Evolutionary conservation across 1,139 yeast species (phyloP).

Genomic region (Nakaseomyces sp.): DNA sequence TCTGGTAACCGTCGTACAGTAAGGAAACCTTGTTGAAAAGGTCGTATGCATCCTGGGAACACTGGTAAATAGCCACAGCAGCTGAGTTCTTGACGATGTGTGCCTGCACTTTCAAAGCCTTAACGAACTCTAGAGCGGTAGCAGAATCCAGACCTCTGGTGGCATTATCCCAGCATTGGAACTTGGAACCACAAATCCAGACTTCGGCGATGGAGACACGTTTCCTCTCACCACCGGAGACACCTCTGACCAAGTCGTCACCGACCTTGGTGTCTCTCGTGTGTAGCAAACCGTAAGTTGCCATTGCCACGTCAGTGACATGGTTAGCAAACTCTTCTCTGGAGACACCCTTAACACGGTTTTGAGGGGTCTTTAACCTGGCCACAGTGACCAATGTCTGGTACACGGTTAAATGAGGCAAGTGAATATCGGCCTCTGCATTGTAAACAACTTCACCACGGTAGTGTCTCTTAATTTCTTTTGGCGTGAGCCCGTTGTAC

Average conservation of each 20-base stretch:
- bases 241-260: slow-evolving; percentile 61
- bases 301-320: slow-evolving; percentile 60
- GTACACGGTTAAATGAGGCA: slow-evolving; percentile 66
- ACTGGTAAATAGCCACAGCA: slow-evolving; percentile 71
- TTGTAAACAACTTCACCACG: slow-evolving; percentile 67
- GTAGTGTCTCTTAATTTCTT: slow-evolving; percentile 43
- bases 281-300: slow-evolving; percentile 62
- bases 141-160: slow-evolving; percentile 71
- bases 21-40: slow-evolving; percentile 67
- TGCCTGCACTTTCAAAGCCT: slow-evolving; percentile 58
- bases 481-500: slow-evolving; percentile 43
- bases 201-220: slow-evolving; percentile 72
- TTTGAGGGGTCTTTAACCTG: slow-evolving; percentile 53
- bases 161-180: slow-evolving; percentile 68
- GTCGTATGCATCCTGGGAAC: slow-evolving; percentile 69
- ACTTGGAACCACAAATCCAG: slow-evolving; percentile 49
- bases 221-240: slow-evolving; percentile 78
- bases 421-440: slow-evolving; percentile 64
- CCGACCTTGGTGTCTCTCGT: slow-evolving; percentile 64
- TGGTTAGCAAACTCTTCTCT: slow-evolving; percentile 53
- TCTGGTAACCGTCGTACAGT: slow-evolving; percentile 69
- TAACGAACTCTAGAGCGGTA: slow-evolving; percentile 67
- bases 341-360: slow-evolving; percentile 50
- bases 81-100: slow-evolving; percentile 50
- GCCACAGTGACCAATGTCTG: slow-evolving; percentile 63